Base-by-base conservation (phyloP, 192 early-diverging fungal species). In the Dissophora ornata region DNA sequence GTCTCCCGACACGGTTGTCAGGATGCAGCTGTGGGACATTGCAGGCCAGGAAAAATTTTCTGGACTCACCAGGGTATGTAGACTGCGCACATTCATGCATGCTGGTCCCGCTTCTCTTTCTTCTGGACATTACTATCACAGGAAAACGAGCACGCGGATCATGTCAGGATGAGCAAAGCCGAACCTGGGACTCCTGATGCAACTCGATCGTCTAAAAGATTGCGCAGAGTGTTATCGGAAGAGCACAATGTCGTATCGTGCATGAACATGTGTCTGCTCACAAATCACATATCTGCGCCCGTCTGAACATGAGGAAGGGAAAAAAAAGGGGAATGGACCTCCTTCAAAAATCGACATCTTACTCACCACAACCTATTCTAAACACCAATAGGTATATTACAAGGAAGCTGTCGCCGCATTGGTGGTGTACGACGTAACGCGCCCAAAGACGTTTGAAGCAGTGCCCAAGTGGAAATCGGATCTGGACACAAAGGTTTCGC, bases 1-100 rank as follows among this genome's bases (percentile, higher is more conserved):
- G 82, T 82, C 81, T 44, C 80, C 82, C 15, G 82, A 85, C 33
- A 82, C 80, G 2, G 81, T 85, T 22, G 80, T 88, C 29, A 71
- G 85, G 63, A 69, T 88, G 44, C 87, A 88, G 49, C 69, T 88
- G 25, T 88, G 87, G 87, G 87, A 88, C 69, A 88, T 88, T 65
- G 87, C 87, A 11, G 87, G 87, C 7, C 87, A 88, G 52, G 87
- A 88, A 71, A 80, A 85, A 57, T 88, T 86, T 61, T 81, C 83
- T 21, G 81, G 81, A 30, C 80, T 88, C 78, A 88, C 87, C 34
- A 67, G 85, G 53, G 87, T 82, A 75, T 59, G 34, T n/a, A 16
- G n/a, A n/a, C n/a, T n/a, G n/a, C n/a, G n/a, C n/a, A n/a, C n/a
- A n/a, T n/a, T n/a, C n/a, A n/a, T n/a, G n/a, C n/a, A n/a, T n/a